These are phyloP conservation scores for Tricholoma matsutake DNA, from an alignment of 768 basidiomycete genomes.

Conservation along the genomic window DNA sequence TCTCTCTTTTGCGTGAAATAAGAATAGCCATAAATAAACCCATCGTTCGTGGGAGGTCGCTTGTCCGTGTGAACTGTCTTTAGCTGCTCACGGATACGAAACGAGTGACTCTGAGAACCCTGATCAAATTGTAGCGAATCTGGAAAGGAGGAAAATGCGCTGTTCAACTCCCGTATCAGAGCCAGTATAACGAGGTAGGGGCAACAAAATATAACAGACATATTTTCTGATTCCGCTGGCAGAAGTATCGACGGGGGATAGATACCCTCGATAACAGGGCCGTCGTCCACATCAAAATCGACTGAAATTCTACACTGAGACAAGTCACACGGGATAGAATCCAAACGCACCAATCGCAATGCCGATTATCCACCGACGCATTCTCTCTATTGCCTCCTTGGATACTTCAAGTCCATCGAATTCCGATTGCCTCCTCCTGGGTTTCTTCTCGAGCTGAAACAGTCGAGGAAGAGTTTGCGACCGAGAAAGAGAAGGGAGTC, in stretches of 20 bases:
- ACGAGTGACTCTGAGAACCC: slow-evolving; percentile 81
- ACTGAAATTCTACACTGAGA: slow-evolving; percentile 38
- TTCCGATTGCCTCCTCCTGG: slow-evolving; percentile 31
- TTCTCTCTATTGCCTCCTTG: slow-evolving; percentile 39
- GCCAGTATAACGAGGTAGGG: not conserved
- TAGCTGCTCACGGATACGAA: slow-evolving; percentile 67
- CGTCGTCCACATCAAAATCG: slow-evolving; percentile 86
- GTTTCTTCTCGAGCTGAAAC: slow-evolving; percentile 28
- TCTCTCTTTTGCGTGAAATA: slow-evolving; percentile 75
- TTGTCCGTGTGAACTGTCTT: slow-evolving; percentile 22
- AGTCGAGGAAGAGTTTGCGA: slow-evolving; percentile 47
- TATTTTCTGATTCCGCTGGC: slow-evolving; percentile 72
- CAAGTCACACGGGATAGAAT: not conserved
- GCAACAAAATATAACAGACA: slow-evolving; percentile 48
- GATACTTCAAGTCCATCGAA: slow-evolving; percentile 45
- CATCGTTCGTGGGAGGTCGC: slow-evolving; percentile 46
- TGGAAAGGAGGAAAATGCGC: slow-evolving; percentile 91
- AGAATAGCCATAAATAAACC: slow-evolving; percentile 75
- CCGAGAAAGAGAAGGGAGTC: slow-evolving; percentile 30
- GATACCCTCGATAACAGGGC: slow-evolving; percentile 71
- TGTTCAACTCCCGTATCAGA: slow-evolving; percentile 27
- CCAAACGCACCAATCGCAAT: slow-evolving; percentile 54
- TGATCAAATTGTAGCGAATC: slow-evolving; percentile 86
- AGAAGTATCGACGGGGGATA: slow-evolving; percentile 66
- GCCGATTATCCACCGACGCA: slow-evolving; percentile 67